phyloP scores from a whole-genome alignment of 805 yeast genomes.

The Spencermartinsiella europaea region DNA sequence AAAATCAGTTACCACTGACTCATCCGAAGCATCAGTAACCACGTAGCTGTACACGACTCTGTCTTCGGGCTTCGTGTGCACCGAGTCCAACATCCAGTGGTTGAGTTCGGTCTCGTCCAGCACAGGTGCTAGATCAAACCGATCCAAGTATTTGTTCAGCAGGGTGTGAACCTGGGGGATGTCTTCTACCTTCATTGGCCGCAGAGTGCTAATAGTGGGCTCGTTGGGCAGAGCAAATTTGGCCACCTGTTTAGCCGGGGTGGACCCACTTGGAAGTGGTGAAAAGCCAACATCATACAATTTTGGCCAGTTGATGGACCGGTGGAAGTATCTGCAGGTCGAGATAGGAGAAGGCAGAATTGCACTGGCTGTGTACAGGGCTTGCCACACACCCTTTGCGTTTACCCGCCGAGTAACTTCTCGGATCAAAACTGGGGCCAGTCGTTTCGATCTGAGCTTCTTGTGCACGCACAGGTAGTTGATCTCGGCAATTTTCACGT shows the following conservation, averaged over 20 bases:
- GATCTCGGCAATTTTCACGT: conserved; percentile 62
- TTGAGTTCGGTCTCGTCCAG: conserved; percentile 63
- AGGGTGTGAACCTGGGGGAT: conserved; percentile 57
- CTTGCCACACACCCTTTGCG: conserved; percentile 84
- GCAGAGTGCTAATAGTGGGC: conserved; percentile 49
- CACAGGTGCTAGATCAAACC: conserved; percentile 68
- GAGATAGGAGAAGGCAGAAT: conserved; percentile 90
- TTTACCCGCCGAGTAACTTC: conserved; percentile 94
- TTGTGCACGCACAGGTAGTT: conserved; percentile 94
- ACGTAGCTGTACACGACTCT: conserved; percentile 71
- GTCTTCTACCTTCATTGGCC: conserved; percentile 55
- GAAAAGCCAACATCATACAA: conserved; percentile 87
- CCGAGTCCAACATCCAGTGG: conserved; percentile 65
- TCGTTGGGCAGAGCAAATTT: conserved; percentile 50
- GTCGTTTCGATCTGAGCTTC: conserved; percentile 84
- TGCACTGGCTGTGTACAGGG: conserved; percentile 88
- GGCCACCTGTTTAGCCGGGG: conserved; percentile 63
- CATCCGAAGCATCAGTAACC: conserved; percentile 49
- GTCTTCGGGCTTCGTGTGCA: conserved; percentile 42
- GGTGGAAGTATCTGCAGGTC: conserved; percentile 84
- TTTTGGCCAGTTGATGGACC: conserved; percentile 90
- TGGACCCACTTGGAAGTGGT: conserved; percentile 63
- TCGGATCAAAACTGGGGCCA: conserved; percentile 89
- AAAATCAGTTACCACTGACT: conserved; percentile 67
- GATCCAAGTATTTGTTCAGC: conserved; percentile 55